Percentiles rank a stretch among this genome's conserved stretches.
These are phyloP conservation scores for Aphanomyces euteiches DNA, from an alignment of 352 stramenopile species.

Conservation along the genomic window DNA sequence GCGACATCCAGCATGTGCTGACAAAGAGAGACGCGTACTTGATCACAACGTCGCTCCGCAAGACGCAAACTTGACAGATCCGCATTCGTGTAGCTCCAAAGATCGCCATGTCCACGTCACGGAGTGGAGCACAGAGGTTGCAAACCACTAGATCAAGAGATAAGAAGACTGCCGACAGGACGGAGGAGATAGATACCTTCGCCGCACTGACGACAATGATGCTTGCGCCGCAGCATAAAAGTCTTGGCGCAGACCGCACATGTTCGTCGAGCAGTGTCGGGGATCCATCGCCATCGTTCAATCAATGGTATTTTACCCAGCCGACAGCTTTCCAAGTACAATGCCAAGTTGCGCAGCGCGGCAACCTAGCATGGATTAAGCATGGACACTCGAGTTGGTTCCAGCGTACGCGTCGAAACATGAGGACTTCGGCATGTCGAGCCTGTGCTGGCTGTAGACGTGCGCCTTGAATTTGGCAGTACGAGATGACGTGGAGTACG, in stretches of 20 bases:
- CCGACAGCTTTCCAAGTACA: slow-evolving; percentile 51
- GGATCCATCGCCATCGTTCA: slow-evolving; percentile 76
- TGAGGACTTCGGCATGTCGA: slow-evolving; percentile 50
- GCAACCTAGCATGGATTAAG: background rate
- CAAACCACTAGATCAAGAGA: slow-evolving; percentile 44
- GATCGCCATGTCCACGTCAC: slow-evolving; percentile 63
- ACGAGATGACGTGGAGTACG: slow-evolving; percentile 56
- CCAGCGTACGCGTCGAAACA: slow-evolving; percentile 48
- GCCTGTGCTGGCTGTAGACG: slow-evolving; percentile 48
- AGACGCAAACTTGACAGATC: slow-evolving; percentile 62
- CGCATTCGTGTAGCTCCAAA: slow-evolving; percentile 63
- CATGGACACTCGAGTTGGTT: background rate
- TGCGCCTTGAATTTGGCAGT: slow-evolving; percentile 65
- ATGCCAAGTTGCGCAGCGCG: slow-evolving; percentile 3
- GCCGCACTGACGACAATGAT: slow-evolving; percentile 65
- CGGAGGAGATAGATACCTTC: slow-evolving; percentile 34
- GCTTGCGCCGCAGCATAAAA: slow-evolving; percentile 72
- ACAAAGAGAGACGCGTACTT: background rate
- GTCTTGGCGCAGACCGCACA: slow-evolving; percentile 65
- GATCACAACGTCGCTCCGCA: slow-evolving; percentile 20
- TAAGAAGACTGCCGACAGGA: background rate
- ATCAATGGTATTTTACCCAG: slow-evolving; percentile 67
- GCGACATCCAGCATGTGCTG: background rate
- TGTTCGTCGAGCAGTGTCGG: slow-evolving; percentile 62
- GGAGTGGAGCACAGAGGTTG: slow-evolving; percentile 52